These are phyloP conservation scores for Botryosphaeria dothidea DNA, from an alignment of 2,329 filamentous ascomycete species.

Conservation along the genomic window DNA sequence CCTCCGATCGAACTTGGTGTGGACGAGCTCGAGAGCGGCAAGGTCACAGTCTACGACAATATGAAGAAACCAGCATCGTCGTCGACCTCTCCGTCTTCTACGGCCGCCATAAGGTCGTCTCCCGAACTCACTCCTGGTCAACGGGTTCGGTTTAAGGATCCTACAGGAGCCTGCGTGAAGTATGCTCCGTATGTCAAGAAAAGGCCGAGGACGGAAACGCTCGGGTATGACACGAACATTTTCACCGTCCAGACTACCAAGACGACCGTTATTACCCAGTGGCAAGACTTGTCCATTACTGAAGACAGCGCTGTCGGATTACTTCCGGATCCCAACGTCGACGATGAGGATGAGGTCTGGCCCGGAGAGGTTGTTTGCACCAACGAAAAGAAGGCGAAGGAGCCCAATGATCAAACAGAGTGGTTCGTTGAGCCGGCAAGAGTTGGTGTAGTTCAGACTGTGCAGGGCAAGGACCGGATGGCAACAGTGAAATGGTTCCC, in stretches of 20 bases:
- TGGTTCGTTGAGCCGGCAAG: conserved; percentile 46
- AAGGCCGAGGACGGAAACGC: conserved; percentile 48
- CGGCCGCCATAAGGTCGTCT: not conserved
- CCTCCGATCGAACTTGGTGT: conserved; percentile 34
- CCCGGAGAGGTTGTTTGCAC: conserved; percentile 58
- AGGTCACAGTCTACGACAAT: conserved; percentile 46
- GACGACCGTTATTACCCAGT: conserved; percentile 56
- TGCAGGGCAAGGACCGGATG: conserved; percentile 57
- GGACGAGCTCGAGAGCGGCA: conserved; percentile 45
- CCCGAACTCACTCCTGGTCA: conserved; percentile 46
- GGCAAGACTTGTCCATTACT: conserved; percentile 59
- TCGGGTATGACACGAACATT: conserved; percentile 61
- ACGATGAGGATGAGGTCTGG: conserved; percentile 58
- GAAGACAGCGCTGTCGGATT: conserved; percentile 48
- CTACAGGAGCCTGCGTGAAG: conserved; percentile 51
- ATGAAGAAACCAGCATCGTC: conserved; percentile 26
- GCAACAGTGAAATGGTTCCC: conserved; percentile 58
- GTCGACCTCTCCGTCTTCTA: conserved; percentile 22
- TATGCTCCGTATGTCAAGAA: conserved; percentile 49
- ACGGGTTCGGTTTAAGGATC: conserved; percentile 58
- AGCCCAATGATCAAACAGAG: conserved; percentile 21
- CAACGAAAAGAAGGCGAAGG: conserved; percentile 36
- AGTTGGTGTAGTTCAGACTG: conserved; percentile 59
- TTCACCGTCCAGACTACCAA: conserved; percentile 53
- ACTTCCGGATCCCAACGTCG: conserved; percentile 52